Evolutionary conservation across 129 eudicot species (phyloP).

Genomic region (Mikania micrantha): DNA sequence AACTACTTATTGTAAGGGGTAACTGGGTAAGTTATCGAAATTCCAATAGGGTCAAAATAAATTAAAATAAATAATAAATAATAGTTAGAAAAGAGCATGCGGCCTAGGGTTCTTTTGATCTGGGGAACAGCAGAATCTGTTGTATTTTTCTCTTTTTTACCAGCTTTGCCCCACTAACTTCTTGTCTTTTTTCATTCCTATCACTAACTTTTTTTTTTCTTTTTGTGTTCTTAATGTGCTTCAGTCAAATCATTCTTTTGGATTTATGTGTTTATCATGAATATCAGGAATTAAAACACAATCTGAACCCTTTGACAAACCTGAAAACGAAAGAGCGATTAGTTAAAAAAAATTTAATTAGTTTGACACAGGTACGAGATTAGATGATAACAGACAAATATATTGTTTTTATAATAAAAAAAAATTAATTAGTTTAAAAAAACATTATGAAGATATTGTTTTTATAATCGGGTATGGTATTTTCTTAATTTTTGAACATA

Average conservation of each 20-base stretch:
- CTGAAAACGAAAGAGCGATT: too few relatives aligned
- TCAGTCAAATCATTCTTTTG: conserved; percentile 7
- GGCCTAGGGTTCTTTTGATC: conserved; percentile 25
- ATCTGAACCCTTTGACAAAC: too few relatives aligned
- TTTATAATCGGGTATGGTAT: too few relatives aligned
- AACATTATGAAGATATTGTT: too few relatives aligned
- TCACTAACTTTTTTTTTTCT: conserved; percentile 14
- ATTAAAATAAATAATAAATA: background rate
- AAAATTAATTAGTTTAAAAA: too few relatives aligned
- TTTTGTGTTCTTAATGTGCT: conserved; percentile 6
- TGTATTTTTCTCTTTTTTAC: conserved; percentile 9
- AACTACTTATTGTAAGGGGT: conserved; percentile 1
- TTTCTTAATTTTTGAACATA: background rate
- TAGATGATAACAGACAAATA: too few relatives aligned
- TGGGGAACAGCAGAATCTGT: conserved; percentile 25
- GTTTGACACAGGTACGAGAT: too few relatives aligned
- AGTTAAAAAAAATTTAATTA: too few relatives aligned
- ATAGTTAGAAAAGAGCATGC: background rate
- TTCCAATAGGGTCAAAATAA: conserved; percentile 5
- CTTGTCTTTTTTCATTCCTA: conserved; percentile 17
- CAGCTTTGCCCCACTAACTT: conserved; percentile 29
- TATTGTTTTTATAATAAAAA: too few relatives aligned
- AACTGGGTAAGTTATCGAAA: background rate
- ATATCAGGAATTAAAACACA: too few relatives aligned
- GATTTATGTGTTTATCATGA: background rate